Conservation (phyloP, 139 green algal species). For the Chlorella sp. region DNA sequence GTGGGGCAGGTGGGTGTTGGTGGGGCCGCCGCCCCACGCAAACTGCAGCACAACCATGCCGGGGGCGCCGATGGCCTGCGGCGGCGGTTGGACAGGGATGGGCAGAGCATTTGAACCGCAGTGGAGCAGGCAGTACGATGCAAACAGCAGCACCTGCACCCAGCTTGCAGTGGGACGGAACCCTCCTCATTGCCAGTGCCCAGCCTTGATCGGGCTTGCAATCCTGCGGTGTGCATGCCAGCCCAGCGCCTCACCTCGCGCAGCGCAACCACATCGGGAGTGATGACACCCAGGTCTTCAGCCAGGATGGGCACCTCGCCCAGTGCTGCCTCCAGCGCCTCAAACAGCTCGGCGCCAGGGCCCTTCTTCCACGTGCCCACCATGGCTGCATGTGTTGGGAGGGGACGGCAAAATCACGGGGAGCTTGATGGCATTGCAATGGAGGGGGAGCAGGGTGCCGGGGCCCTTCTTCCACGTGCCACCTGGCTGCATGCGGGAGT, state of each 20-base stretch:
- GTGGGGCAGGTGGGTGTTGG: slow-evolving; percentile 97
- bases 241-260: slow-evolving; percentile 51
- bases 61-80: slow-evolving; percentile 86
- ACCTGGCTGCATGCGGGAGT: no score
- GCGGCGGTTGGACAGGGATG: no score
- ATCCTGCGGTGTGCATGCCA: no score
- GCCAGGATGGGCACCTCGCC: slow-evolving; percentile 88
- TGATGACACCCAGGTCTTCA: slow-evolving; percentile 99
- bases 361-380: slow-evolving; percentile 86
- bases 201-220: no score
- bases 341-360: slow-evolving; percentile 84
- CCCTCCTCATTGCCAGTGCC: no score
- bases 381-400: slow-evolving; percentile 70
- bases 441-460: no score
- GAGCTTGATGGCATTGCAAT: no score
- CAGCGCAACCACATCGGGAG: slow-evolving; percentile 90
- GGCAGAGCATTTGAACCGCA: no score
- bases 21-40: slow-evolving; percentile 88
- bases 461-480: no score
- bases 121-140: no score
- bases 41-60: slow-evolving; percentile 99
- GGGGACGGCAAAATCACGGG: not conserved
- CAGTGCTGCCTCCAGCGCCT: slow-evolving; percentile 67
- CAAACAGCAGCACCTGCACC: not conserved
- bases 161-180: no score